Percentiles rank a stretch among this genome's conserved stretches.
Evolutionary conservation across 1,284 basidiomycete genomes (phyloP).

Genomic region (Acaromyces ingoldii): DNA sequence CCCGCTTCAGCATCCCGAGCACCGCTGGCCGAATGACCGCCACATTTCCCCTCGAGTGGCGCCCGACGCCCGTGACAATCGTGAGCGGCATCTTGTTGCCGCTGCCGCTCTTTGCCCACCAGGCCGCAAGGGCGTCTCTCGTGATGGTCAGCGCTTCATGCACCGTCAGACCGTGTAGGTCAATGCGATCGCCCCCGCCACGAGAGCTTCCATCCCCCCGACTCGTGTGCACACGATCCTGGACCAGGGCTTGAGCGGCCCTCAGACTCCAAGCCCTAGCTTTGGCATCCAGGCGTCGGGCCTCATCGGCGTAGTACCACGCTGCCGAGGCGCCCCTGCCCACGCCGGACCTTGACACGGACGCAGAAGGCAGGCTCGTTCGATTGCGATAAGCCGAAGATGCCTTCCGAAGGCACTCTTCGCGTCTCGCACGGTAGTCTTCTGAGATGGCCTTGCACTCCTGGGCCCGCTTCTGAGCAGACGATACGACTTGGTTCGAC

Average conservation of each 20-base stretch:
- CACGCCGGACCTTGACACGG: no score
- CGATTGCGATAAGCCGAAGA: slow-evolving; percentile 27
- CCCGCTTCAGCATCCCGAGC: slow-evolving; percentile 42
- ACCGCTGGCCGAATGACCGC: slow-evolving; percentile 50
- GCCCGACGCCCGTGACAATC: slow-evolving; percentile 52
- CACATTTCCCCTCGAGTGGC: slow-evolving; percentile 46
- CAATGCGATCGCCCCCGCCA: slow-evolving; percentile 37
- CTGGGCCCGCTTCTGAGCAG: not conserved
- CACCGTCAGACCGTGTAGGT: slow-evolving; percentile 51
- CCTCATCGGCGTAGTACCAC: slow-evolving; percentile 50
- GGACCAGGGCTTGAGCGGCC: slow-evolving; percentile 46
- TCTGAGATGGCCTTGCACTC: slow-evolving; percentile 16
- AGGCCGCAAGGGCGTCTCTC: slow-evolving; percentile 38
- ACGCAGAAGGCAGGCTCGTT: no score
- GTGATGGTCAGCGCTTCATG: slow-evolving; percentile 51
- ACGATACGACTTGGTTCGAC: not conserved
- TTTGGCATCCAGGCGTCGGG: slow-evolving; percentile 45
- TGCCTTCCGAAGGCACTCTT: slow-evolving; percentile 46
- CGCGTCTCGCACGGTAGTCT: slow-evolving; percentile 44
- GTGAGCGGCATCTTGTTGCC: slow-evolving; percentile 31
- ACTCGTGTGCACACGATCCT: slow-evolving; percentile 28
- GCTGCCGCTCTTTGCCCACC: slow-evolving; percentile 29
- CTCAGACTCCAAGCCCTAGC: slow-evolving; percentile 48
- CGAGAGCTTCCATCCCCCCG: not conserved
- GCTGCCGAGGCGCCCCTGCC: slow-evolving; percentile 21